Conservation (phyloP, 2,329 filamentous ascomycete species). For the Mollisiaceae sp. region DNA sequence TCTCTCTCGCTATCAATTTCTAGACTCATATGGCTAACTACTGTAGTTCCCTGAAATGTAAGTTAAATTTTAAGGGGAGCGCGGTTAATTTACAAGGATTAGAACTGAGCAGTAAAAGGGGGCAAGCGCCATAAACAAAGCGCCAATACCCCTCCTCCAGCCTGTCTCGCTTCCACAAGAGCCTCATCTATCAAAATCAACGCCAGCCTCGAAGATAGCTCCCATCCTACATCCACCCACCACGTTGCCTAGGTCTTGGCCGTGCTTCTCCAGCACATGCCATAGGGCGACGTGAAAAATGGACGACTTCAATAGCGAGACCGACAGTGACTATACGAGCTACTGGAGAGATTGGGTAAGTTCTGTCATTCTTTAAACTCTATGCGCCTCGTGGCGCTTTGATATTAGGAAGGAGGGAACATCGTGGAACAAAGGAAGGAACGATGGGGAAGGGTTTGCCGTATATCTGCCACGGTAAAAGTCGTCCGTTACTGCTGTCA, state of each 20-base stretch:
- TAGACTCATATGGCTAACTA: too few species aligned
- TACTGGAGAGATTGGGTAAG: slow-evolving; percentile 99
- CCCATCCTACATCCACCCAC: slow-evolving; percentile 17
- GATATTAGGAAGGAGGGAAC: background rate
- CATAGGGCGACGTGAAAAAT: slow-evolving; percentile 54
- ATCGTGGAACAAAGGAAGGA: slow-evolving; percentile 7
- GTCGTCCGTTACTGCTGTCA: background rate
- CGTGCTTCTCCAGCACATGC: slow-evolving; percentile 40
- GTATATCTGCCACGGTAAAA: background rate
- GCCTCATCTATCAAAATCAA: too few species aligned
- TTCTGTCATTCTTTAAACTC: slow-evolving; percentile 41
- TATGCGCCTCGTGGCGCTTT: slow-evolving; percentile 28
- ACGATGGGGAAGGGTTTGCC: background rate
- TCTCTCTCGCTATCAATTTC: too few species aligned
- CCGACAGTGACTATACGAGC: slow-evolving; percentile 98
- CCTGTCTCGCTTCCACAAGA: too few species aligned
- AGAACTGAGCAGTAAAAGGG: too few species aligned
- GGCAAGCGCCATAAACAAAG: too few species aligned
- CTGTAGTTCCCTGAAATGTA: too few species aligned
- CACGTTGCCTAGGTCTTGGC: slow-evolving; percentile 35
- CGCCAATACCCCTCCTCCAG: too few species aligned
- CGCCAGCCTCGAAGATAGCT: slow-evolving; percentile 12
- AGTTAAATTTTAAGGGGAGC: too few species aligned
- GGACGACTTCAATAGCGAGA: slow-evolving; percentile 98
- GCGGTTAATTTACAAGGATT: too few species aligned